A percentile compares a stretch with the other conserved stretches of the same genome.
Evolutionary conservation across 768 basidiomycete genomes (phyloP).

Genomic region (Tricholoma sp.): DNA sequence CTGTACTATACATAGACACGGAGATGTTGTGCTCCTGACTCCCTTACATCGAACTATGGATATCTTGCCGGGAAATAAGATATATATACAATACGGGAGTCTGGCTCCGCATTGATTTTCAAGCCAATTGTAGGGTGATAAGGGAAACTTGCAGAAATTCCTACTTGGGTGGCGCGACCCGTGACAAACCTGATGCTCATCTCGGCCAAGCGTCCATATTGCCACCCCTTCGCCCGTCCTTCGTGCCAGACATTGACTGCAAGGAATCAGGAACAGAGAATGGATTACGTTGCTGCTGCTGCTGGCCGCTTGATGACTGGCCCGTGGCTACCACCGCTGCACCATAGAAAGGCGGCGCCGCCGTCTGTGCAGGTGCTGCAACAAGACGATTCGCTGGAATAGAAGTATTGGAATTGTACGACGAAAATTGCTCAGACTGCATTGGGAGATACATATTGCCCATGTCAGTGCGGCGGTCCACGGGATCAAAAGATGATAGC

Average conservation of each 20-base stretch:
- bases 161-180: conserved; percentile 5
- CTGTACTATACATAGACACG: neutral
- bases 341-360: conserved; percentile 68
- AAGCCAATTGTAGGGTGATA: conserved; percentile 2
- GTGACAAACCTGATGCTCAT: conserved; percentile 21
- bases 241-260: conserved; percentile 36
- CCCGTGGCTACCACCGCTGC: conserved; percentile 51
- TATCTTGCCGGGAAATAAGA: conserved; percentile 9
- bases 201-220: conserved; percentile 71
- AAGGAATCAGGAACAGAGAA: conserved; percentile 34
- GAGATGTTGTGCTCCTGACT: neutral
- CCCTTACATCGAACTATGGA: conserved; percentile 2
- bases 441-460: conserved; percentile 73
- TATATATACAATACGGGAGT: conserved; percentile 14
- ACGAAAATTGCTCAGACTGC: conserved; percentile 75
- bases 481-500: conserved; percentile 49
- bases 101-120: conserved; percentile 17
- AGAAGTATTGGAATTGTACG: conserved; percentile 38
- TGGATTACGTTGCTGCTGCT: conserved; percentile 37
- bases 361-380: conserved; percentile 45
- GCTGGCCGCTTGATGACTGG: conserved; percentile 24
- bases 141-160: neutral
- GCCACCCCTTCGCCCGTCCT: conserved; percentile 56
- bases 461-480: conserved; percentile 61
- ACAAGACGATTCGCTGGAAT: conserved; percentile 38